These are phyloP conservation scores for Irpex sp. DNA, from an alignment of 1,284 basidiomycete genomes.

Conservation along the genomic window DNA sequence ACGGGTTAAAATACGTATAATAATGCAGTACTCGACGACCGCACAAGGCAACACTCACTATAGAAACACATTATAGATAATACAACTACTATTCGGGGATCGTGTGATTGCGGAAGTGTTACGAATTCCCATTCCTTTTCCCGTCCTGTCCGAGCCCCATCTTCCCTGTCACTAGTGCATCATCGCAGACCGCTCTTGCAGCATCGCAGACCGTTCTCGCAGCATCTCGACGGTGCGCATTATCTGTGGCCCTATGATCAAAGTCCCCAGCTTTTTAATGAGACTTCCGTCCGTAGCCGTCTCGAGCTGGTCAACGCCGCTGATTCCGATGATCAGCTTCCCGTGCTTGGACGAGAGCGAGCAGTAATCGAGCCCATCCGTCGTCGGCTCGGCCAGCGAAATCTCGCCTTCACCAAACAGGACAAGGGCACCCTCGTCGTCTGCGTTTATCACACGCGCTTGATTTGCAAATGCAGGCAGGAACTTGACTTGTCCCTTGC, in stretches of 20 bases:
- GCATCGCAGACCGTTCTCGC: constrained; percentile 1
- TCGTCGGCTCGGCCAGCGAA: constrained; percentile 5
- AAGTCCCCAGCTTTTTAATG: constrained; percentile 19
- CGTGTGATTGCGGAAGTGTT: not conserved
- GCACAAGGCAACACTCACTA: not conserved
- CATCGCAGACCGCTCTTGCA: not conserved
- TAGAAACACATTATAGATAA: constrained; percentile 2
- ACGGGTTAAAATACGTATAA: not conserved
- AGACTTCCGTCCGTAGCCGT: constrained; percentile 8
- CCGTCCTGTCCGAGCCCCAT: not conserved
- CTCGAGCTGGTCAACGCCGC: constrained; percentile 23
- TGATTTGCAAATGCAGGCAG: constrained; percentile 24
- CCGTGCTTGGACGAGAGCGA: constrained; percentile 22
- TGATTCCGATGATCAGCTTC: constrained; percentile 24
- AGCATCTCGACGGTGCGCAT: constrained; percentile 12
- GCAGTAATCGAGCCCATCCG: constrained; percentile 16
- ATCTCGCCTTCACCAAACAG: constrained; percentile 17
- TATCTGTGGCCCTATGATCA: constrained; percentile 16
- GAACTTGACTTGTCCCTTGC: constrained; percentile 20
- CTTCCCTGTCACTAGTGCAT: constrained; percentile 1
- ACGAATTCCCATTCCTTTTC: not conserved
- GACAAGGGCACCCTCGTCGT: constrained; percentile 24
- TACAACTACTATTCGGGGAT: not conserved
- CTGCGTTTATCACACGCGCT: constrained; percentile 23
- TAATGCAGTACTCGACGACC: not conserved